Evolutionary conservation across 805 yeast genomes (phyloP).

Genomic region (Kurtzmaniella fragi): DNA sequence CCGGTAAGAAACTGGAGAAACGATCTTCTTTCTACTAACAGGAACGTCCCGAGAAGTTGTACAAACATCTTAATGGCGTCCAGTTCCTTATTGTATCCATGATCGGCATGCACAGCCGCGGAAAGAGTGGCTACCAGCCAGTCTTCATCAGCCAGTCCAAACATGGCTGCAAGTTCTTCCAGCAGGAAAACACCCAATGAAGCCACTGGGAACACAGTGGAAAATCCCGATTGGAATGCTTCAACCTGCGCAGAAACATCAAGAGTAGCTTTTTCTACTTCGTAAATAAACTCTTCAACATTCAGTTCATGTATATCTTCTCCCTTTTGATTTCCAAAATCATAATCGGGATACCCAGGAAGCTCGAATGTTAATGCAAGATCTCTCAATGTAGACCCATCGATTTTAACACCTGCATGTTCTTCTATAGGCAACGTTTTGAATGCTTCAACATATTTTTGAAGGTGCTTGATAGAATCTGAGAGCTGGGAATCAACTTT

Average conservation of each 20-base stretch:
- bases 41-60: constrained; percentile 55
- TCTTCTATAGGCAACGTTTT: constrained; percentile 10
- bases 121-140: constrained; percentile 68
- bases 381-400: constrained; percentile 42
- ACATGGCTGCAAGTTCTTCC: constrained; percentile 61
- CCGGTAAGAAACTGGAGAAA: constrained; percentile 91
- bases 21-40: constrained; percentile 51
- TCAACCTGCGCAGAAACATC: constrained; percentile 65
- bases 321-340: constrained; percentile 51
- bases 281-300: constrained; percentile 51
- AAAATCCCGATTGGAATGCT: constrained; percentile 75
- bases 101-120: constrained; percentile 73
- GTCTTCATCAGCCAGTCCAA: constrained; percentile 81
- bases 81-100: constrained; percentile 78
- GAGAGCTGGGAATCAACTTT: constrained; percentile 57
- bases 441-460: constrained; percentile 32
- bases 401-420: constrained; percentile 15
- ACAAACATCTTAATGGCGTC: constrained; percentile 55
- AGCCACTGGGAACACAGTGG: constrained; percentile 73
- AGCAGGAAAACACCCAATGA: constrained; percentile 71
- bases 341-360: constrained; percentile 69
- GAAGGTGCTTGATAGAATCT: constrained; percentile 50
- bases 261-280: constrained; percentile 54
- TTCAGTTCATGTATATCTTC: constrained; percentile 46
- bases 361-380: constrained; percentile 62